phyloP scores from a whole-genome alignment of 495 filamentous ascomycete genomes.

The Hamigera avellanea region DNA sequence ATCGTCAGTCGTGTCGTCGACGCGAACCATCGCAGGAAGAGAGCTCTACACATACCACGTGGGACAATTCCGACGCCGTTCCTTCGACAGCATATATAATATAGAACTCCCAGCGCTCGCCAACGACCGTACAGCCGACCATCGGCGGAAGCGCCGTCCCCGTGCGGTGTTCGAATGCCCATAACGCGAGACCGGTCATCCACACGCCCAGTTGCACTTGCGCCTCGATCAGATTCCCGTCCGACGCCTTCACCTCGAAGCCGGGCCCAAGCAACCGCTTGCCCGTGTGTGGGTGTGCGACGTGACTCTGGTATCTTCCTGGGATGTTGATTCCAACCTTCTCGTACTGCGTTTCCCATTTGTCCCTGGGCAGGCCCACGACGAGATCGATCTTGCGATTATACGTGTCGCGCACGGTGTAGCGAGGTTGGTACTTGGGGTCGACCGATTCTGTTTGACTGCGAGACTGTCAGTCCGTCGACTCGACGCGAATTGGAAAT shows the following conservation, averaged over 20 bases:
- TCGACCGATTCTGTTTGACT: conserved; percentile 1
- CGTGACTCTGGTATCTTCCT: neutral
- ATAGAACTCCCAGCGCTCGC: conserved; percentile 2
- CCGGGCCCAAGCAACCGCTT: conserved; percentile 1
- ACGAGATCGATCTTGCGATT: conserved; percentile 4
- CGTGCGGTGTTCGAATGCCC: conserved; percentile 1
- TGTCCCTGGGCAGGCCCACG: conserved; percentile 2
- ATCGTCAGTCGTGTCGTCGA: too few species aligned
- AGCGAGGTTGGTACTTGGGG: conserved; percentile 3
- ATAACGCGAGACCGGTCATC: conserved; percentile 1
- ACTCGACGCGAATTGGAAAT: too few species aligned
- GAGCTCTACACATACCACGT: too few species aligned
- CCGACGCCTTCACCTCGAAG: neutral
- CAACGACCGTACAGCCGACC: conserved; percentile 2
- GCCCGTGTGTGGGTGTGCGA: conserved; percentile 3
- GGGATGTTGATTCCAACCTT: neutral
- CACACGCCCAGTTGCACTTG: conserved; percentile 5
- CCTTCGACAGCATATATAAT: conserved; percentile 2
- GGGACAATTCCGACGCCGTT: too few species aligned
- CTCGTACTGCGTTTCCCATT: neutral
- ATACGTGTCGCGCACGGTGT: neutral
- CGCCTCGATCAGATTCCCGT: conserved; percentile 3
- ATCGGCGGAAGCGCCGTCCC: neutral
- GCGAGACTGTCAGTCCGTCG: neutral
- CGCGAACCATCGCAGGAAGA: too few species aligned